A percentile compares a stretch with the other conserved stretches of the same genome.
Evolutionary conservation across 768 basidiomycete species (phyloP).

Genomic region (Calocera viscosa): DNA sequence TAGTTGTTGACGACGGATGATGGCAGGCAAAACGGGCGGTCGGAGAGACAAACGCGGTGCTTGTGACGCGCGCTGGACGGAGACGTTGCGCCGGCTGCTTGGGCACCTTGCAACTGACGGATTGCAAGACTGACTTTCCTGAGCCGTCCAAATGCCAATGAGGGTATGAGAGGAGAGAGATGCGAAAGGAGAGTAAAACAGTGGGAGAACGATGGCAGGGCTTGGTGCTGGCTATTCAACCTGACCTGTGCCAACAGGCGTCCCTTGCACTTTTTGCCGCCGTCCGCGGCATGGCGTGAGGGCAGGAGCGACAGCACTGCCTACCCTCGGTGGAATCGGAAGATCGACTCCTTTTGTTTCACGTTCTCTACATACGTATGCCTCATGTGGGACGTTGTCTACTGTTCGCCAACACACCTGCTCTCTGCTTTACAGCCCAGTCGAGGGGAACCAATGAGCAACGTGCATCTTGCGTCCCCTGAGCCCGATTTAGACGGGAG

Average conservation of each 20-base stretch:
- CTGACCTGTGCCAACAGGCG: constrained; percentile 9
- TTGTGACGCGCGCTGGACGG: neutral
- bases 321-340: neutral
- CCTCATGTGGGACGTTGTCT: too few species aligned
- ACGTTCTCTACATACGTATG: neutral
- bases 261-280: constrained; percentile 8
- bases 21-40: neutral
- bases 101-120: neutral
- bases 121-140: neutral
- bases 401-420: too few species aligned
- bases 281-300: constrained; percentile 2
- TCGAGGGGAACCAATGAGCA: too few species aligned
- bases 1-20: neutral
- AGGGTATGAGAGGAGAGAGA: neutral
- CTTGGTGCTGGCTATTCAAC: neutral
- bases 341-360: neutral
- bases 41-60: neutral
- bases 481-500: neutral
- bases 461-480: too few species aligned
- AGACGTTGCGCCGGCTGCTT: neutral
- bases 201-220: neutral
- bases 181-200: neutral
- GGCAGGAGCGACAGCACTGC: neutral
- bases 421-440: too few species aligned
- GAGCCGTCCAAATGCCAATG: neutral